Conservation (phyloP, 2,329 filamentous ascomycete genomes). For the Botrytis tulipae region DNA sequence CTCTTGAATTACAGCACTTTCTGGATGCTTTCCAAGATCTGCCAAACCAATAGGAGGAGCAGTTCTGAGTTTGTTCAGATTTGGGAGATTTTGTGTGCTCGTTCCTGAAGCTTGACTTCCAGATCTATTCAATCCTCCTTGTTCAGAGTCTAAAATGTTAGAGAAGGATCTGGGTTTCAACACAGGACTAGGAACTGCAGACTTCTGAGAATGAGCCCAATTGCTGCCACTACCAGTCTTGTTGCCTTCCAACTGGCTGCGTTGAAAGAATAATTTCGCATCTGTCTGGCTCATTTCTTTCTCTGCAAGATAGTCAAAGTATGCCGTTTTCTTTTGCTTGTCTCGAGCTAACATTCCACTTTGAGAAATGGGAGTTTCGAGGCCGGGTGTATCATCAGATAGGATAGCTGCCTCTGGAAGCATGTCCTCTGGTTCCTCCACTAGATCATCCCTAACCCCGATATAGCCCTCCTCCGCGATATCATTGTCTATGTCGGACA, state of each 20-base stretch:
- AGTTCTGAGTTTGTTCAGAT: constrained; percentile 30
- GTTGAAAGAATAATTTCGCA: constrained; percentile 93
- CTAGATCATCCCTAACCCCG: constrained; percentile 26
- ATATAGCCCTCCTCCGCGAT: neutral
- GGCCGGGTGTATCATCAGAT: constrained; percentile 30
- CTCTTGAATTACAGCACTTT: constrained; percentile 37
- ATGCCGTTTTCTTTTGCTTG: constrained; percentile 70
- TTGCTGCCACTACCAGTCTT: constrained; percentile 37
- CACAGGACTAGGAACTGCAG: constrained; percentile 35
- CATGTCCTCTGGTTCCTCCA: constrained; percentile 29
- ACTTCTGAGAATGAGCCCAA: constrained; percentile 36
- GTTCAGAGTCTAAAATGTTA: constrained; percentile 30
- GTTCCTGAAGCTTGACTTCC: constrained; percentile 36
- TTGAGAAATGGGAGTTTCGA: constrained; percentile 29
- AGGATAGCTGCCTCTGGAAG: constrained; percentile 35
- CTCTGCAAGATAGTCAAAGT: constrained; percentile 90
- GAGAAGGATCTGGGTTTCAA: constrained; percentile 33
- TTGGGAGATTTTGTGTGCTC: constrained; percentile 24
- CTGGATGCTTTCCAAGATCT: constrained; percentile 35
- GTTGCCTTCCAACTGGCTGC: constrained; percentile 63
- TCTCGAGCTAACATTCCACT: constrained; percentile 58
- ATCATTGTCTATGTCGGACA: constrained; percentile 8
- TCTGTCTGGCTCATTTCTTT: constrained; percentile 93
- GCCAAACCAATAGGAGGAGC: constrained; percentile 34
- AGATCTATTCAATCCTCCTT: constrained; percentile 29